Evolutionary conservation across 163 green algal genomes (phyloP).

Genomic region (Volvox carteri): DNA sequence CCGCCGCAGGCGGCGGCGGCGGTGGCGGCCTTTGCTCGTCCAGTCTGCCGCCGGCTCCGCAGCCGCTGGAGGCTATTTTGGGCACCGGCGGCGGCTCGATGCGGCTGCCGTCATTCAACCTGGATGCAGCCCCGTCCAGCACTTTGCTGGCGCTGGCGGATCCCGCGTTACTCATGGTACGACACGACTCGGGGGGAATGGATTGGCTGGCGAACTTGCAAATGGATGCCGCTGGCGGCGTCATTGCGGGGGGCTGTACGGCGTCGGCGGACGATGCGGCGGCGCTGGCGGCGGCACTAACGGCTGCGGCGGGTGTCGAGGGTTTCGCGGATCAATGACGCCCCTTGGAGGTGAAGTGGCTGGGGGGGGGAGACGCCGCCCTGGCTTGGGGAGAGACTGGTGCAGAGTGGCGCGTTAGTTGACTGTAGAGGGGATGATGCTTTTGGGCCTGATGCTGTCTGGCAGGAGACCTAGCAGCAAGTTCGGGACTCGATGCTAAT

Average conservation of each 20-base stretch:
- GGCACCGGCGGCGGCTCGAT: not conserved
- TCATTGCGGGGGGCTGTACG: not conserved
- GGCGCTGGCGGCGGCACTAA: not conserved
- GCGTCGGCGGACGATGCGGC: not conserved
- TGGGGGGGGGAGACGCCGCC: too few relatives aligned
- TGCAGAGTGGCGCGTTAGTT: too few relatives aligned
- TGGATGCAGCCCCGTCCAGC: slow-evolving; percentile 34
- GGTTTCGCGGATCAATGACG: not conserved
- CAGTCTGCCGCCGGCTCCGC: not conserved
- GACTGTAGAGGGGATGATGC: too few relatives aligned
- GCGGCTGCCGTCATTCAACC: slow-evolving; percentile 33
- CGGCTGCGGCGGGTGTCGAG: not conserved
- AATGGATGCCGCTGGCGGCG: not conserved
- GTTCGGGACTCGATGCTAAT: too few relatives aligned
- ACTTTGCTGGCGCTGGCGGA: slow-evolving; percentile 27
- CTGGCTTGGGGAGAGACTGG: too few relatives aligned
- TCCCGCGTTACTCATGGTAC: not conserved
- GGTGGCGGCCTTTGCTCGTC: not conserved
- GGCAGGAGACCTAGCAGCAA: too few relatives aligned
- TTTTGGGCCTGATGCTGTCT: too few relatives aligned
- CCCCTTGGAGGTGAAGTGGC: too few relatives aligned
- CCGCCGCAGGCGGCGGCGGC: not conserved
- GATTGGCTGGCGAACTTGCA: slow-evolving; percentile 38
- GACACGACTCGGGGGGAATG: slow-evolving; percentile 47
- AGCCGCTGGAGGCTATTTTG: not conserved